phyloP scores from a whole-genome alignment of 1,284 basidiomycete genomes.

The Somion occarium region DNA sequence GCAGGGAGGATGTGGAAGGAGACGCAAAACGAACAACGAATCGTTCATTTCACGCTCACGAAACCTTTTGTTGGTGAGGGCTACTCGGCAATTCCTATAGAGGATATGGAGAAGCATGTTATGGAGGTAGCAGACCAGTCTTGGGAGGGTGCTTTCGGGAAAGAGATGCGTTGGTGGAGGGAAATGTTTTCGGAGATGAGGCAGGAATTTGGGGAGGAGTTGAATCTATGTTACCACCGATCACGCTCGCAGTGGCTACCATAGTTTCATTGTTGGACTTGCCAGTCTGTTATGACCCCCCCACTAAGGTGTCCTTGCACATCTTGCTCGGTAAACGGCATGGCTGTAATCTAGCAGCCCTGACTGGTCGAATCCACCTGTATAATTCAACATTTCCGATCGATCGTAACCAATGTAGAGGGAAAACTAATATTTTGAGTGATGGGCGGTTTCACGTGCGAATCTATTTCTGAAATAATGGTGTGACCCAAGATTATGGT shows the following conservation, averaged over 20 bases:
- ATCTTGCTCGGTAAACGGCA: too few species aligned
- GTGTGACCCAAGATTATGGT: too few species aligned
- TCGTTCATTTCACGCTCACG: conserved; percentile 6
- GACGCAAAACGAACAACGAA: background rate
- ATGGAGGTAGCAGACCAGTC: background rate
- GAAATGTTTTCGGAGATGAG: conserved; percentile 1
- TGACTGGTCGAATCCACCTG: too few species aligned
- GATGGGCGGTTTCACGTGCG: too few species aligned
- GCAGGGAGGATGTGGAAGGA: conserved; percentile 3
- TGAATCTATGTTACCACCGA: background rate
- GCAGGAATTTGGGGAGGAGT: background rate
- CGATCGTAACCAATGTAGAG: too few species aligned
- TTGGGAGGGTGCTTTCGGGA: background rate
- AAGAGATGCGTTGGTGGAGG: conserved; percentile 1
- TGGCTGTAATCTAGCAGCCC: too few species aligned
- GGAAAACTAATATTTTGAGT: too few species aligned
- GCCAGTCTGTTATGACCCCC: too few species aligned
- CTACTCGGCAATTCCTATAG: background rate
- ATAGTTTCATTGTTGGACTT: too few species aligned
- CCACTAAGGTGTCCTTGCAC: too few species aligned
- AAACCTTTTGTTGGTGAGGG: conserved; percentile 4
- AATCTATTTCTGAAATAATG: too few species aligned
- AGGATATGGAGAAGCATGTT: conserved; percentile 2
- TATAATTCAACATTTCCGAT: too few species aligned
- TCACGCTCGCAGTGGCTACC: background rate